These are phyloP conservation scores for Wickerhamomyces alni DNA, from an alignment of 805 yeast genomes.

Conservation along the genomic window DNA sequence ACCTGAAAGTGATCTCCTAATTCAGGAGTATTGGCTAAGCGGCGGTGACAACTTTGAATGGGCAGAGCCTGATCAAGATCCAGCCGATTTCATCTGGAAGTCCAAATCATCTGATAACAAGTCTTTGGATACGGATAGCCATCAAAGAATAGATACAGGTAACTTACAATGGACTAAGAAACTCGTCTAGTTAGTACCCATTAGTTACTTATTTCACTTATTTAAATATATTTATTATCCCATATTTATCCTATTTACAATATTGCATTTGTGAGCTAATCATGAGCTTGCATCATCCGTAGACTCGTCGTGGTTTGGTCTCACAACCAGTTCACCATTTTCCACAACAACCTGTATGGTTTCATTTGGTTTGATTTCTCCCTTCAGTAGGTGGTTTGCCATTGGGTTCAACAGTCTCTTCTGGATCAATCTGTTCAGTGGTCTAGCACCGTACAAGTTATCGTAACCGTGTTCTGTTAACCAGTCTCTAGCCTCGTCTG, in stretches of 20 bases:
- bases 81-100: conserved; percentile 49
- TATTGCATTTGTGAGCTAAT: too few relatives aligned
- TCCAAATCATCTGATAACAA: too few relatives aligned
- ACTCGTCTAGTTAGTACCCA: conserved; percentile 6
- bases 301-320: conserved; percentile 39
- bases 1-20: conserved; percentile 57
- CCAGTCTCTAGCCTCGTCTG: conserved; percentile 67
- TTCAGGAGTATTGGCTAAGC: conserved; percentile 82
- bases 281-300: too few relatives aligned
- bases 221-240: not conserved
- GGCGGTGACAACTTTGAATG: conserved; percentile 85
- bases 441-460: conserved; percentile 91
- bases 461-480: conserved; percentile 86
- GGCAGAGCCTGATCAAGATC: conserved; percentile 89
- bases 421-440: conserved; percentile 85
- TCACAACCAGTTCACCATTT: conserved; percentile 36
- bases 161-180: conserved; percentile 17
- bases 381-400: conserved; percentile 74
- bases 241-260: too few relatives aligned
- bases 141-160: too few relatives aligned
- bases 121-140: too few relatives aligned
- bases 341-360: conserved; percentile 44
- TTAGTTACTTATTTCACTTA: not conserved
- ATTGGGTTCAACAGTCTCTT: conserved; percentile 81
- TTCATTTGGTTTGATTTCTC: conserved; percentile 61